A percentile compares a stretch with the other conserved stretches of the same genome.
Conservation (phyloP, 2,329 filamentous ascomycete species). For the Fusarium nematophilum region DNA sequence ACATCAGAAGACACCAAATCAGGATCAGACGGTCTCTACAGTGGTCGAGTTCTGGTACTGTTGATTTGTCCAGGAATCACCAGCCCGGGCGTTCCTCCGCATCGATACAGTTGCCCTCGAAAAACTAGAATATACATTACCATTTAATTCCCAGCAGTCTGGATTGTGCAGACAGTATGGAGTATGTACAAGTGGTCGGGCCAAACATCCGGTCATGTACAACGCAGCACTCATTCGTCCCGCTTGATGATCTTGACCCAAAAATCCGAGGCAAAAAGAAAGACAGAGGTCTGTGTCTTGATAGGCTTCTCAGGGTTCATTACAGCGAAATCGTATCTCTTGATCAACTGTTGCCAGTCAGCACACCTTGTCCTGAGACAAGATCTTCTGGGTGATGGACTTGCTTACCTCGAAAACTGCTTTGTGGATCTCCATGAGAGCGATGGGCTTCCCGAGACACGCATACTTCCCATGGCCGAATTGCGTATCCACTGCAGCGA, state of each 20-base stretch:
- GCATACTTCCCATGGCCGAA: slow-evolving; percentile 59
- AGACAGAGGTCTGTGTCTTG: slow-evolving; percentile 48
- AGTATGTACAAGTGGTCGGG: background rate
- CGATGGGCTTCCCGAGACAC: slow-evolving; percentile 61
- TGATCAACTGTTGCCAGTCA: slow-evolving; percentile 41
- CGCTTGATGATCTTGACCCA: slow-evolving; percentile 48
- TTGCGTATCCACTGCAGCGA: slow-evolving; percentile 53
- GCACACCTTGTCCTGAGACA: background rate
- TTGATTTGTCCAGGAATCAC: background rate
- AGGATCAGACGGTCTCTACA: too few relatives aligned
- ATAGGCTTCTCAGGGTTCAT: slow-evolving; percentile 49
- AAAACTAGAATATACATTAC: background rate
- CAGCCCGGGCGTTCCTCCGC: background rate
- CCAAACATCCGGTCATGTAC: background rate
- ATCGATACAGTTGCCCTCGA: background rate
- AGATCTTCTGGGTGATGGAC: rapidly evolving
- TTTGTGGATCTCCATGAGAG: slow-evolving; percentile 62
- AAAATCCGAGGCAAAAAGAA: slow-evolving; percentile 51
- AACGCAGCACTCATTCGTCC: background rate
- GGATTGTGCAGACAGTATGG: background rate
- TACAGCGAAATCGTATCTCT: slow-evolving; percentile 49
- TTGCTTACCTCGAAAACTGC: slow-evolving; percentile 57
- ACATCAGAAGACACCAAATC: too few relatives aligned
- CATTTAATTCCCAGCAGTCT: too few relatives aligned
- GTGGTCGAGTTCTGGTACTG: too few relatives aligned